Percentiles rank a stretch among this genome's conserved stretches.
Conservation (phyloP, 805 yeast species). For the Cyberlindnera saturnus region DNA sequence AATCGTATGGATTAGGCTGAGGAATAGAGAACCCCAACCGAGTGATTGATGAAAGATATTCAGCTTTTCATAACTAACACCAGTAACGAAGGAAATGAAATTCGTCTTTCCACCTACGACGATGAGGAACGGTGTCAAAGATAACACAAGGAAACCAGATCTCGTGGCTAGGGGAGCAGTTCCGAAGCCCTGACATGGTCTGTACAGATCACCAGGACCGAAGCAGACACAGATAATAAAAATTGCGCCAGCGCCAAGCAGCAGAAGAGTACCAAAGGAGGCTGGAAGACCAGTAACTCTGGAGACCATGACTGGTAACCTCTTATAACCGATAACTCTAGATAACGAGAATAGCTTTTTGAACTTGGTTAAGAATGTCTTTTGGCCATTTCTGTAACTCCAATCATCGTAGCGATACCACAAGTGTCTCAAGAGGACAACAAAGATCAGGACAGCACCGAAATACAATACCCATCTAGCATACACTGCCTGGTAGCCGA, state of each 20-base stretch:
- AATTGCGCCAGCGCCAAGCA: slow-evolving; percentile 28
- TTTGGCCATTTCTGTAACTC: no score
- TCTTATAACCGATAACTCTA: slow-evolving; percentile 22
- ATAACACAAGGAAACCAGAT: slow-evolving; percentile 44
- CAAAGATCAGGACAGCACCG: no score
- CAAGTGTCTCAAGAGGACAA: no score
- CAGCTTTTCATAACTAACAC: slow-evolving; percentile 51
- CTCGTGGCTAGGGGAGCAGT: slow-evolving; percentile 51
- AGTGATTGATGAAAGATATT: slow-evolving; percentile 40
- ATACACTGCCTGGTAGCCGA: no score
- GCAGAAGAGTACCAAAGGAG: slow-evolving; percentile 30
- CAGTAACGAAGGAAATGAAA: slow-evolving; percentile 41
- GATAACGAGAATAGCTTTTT: no score
- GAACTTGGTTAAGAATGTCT: no score
- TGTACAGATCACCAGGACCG: slow-evolving; percentile 44
- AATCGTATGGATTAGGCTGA: slow-evolving; percentile 42
- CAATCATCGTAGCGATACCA: no score
- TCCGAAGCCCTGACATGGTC: slow-evolving; percentile 50
- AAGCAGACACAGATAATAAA: slow-evolving; percentile 29
- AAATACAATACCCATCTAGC: no score
- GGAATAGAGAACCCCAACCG: slow-evolving; percentile 36
- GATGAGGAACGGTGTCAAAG: slow-evolving; percentile 44
- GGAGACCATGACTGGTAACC: slow-evolving; percentile 26
- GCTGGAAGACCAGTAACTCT: slow-evolving; percentile 31
- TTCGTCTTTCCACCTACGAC: slow-evolving; percentile 49